Evolutionary conservation across 352 stramenopile genomes (phyloP), one percentile per base, ranked within the genome.

Genomic region (Pythium dissotocum): DNA sequence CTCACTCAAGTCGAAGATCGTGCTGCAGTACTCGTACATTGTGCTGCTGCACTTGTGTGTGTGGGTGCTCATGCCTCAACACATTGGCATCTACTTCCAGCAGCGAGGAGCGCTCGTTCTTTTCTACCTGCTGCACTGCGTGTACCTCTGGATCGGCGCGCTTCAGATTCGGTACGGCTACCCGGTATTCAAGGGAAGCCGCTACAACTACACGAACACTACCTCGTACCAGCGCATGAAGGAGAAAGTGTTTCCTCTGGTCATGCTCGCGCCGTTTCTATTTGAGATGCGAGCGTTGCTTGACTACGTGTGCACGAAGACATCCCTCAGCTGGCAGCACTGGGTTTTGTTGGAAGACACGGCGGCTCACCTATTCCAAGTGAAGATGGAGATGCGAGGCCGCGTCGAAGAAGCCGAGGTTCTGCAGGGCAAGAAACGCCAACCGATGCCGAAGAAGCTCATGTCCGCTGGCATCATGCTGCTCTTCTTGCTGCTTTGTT

Each of bases 101-200:
- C 69, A 90, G 32, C 83, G 83, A 13, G 67, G 78, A 21, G 75
- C 78, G 3, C 73, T 96, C 6, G 83, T 95, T 18, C 69, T 82
- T 8, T 94, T 94, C 67, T 96, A 96, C 64, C 61, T 93, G 4
- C 73, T 92, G 53, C 88, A 96, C 61, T 94, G 86, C 55, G 53
- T 82, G 12, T 93, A 88, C 70, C 67, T 96, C 30, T 94, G 83
- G 83, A 59, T 93, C 5, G 79, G 86, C 2, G 84, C 83, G 12
- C 73, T 93, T 6, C 88, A 96, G 51, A 89, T 96, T 49, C 83
- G 87, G n/a, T 92, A 95, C 58, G 88, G 88, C 2, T 96, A 96
- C 56, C 85, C 84, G 4, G 86, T 87, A 0, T 96, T 94, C 67
- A 73, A 80, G 24, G 87, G 88, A n/a, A 94, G 83, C 54, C 80